Evolutionary conservation across 805 yeast genomes (phyloP).

Genomic region (Lachancea sp.): DNA sequence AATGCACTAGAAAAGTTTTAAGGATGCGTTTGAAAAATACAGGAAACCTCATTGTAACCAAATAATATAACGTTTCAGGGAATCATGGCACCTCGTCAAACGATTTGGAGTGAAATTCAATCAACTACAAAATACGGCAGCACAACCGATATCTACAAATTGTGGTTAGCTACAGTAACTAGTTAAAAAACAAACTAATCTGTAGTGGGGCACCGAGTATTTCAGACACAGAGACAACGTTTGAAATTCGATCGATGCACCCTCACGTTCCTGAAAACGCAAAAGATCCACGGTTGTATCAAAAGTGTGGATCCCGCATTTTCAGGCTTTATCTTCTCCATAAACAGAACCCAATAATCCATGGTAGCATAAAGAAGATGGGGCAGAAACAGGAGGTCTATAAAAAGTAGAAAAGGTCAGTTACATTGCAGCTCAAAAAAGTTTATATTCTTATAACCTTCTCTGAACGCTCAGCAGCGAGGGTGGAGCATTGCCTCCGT

Average conservation of each 20-base stretch:
- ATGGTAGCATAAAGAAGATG: constrained; percentile 41
- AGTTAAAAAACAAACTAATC: background rate
- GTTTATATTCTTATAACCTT: constrained; percentile 1
- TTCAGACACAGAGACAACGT: background rate
- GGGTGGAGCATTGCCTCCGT: too few species aligned
- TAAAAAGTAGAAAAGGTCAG: background rate
- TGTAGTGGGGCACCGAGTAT: constrained; percentile 6
- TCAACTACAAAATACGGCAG: too few species aligned
- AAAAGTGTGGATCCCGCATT: constrained; percentile 34
- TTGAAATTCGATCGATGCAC: constrained; percentile 12
- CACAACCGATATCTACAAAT: too few species aligned
- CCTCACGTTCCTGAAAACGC: constrained; percentile 46
- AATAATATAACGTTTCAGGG: too few species aligned
- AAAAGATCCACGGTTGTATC: constrained; percentile 41
- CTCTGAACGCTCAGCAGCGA: background rate
- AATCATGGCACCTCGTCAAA: too few species aligned
- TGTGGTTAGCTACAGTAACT: too few species aligned
- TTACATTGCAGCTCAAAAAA: background rate
- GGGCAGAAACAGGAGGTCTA: constrained; percentile 59
- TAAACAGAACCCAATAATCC: constrained; percentile 52
- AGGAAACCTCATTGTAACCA: too few species aligned
- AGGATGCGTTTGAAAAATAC: too few species aligned
- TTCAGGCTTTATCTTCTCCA: constrained; percentile 56
- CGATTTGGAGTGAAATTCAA: too few species aligned
- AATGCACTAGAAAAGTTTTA: too few species aligned